Evolutionary conservation across 75 land plant genomes (phyloP).

Genomic region (Pinus taeda): DNA sequence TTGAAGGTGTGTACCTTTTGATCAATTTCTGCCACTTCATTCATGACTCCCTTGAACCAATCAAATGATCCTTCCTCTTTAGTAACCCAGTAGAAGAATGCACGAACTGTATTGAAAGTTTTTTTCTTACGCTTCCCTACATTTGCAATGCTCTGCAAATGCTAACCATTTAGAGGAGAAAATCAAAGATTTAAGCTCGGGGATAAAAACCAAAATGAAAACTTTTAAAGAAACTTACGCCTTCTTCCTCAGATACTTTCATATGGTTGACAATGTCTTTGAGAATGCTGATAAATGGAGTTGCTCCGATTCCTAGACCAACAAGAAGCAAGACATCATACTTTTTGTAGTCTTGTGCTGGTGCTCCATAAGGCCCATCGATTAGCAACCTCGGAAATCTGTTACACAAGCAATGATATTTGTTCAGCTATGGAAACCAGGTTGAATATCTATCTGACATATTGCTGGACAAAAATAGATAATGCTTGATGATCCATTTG

Average conservation of each 20-base stretch:
- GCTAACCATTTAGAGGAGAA: slow-evolving; percentile 1
- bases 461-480: not conserved
- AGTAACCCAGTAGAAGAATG: slow-evolving; percentile 31
- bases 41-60: slow-evolving; percentile 33
- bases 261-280: slow-evolving; percentile 50
- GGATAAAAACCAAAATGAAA: not conserved
- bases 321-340: slow-evolving; percentile 56
- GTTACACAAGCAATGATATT: not conserved
- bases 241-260: slow-evolving; percentile 19
- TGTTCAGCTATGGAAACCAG: not conserved
- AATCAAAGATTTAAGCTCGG: not conserved
- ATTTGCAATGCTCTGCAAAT: not conserved
- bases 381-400: slow-evolving; percentile 41
- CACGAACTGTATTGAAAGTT: slow-evolving; percentile 14
- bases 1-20: slow-evolving; percentile 16
- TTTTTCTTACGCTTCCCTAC: slow-evolving; percentile 10
- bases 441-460: not conserved
- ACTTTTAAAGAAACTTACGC: not conserved
- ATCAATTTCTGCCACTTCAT: slow-evolving; percentile 26
- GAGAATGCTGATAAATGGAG: slow-evolving; percentile 47
- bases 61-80: slow-evolving; percentile 31
- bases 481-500: not conserved
- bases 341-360: slow-evolving; percentile 58
- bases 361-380: slow-evolving; percentile 60
- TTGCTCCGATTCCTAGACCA: slow-evolving; percentile 59